Conservation (phyloP, 768 basidiomycete genomes). For the Pholiota molesta region DNA sequence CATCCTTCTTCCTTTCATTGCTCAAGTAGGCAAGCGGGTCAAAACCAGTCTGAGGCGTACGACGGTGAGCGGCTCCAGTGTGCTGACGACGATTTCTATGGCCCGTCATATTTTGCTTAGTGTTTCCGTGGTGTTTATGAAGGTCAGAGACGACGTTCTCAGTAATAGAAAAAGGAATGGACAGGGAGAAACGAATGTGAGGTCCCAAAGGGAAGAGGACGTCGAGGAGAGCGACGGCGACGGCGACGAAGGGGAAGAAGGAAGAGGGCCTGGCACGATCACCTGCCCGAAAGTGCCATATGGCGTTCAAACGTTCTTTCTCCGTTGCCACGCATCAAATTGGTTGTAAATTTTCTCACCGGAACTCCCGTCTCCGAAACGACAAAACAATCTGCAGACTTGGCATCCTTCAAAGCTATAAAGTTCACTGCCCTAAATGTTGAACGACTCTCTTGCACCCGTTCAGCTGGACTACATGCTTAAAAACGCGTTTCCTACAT, state of each 20-base stretch:
- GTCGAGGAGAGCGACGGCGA: not conserved
- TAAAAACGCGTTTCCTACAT: too few species aligned
- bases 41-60: constrained; percentile 1
- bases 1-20: not conserved
- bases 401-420: too few species aligned
- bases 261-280: not conserved
- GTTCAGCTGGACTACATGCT: too few species aligned
- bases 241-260: not conserved
- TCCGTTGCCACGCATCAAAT: too few species aligned
- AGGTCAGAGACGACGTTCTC: not conserved
- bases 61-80: constrained; percentile 6
- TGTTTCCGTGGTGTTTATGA: not conserved
- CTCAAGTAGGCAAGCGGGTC: constrained; percentile 5
- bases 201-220: not conserved
- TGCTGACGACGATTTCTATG: constrained; percentile 7
- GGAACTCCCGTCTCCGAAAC: too few species aligned
- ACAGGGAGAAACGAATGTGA: constrained; percentile 5
- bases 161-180: not conserved
- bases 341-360: too few species aligned
- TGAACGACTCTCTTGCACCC: too few species aligned
- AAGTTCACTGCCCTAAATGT: too few species aligned
- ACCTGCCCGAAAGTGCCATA: not conserved
- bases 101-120: not conserved
- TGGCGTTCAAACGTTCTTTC: not conserved
- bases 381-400: too few species aligned